phyloP scores from a whole-genome alignment of 805 yeast genomes.

The Suhomyces vadensis region DNA sequence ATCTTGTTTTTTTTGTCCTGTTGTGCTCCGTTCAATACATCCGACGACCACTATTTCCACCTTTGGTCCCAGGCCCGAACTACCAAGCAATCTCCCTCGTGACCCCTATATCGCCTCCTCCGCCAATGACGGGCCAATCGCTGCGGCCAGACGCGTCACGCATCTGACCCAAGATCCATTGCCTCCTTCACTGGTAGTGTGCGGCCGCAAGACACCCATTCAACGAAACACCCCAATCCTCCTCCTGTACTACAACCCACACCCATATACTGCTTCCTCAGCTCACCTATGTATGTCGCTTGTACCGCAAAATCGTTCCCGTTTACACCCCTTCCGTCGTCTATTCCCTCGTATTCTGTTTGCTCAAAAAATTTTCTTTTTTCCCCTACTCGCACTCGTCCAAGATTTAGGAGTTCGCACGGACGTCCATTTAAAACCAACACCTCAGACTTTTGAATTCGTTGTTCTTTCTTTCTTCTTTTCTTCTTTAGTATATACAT shows the following conservation, averaged over 20 bases:
- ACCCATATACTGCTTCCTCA: not conserved
- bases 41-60: not conserved
- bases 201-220: no score
- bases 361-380: slow-evolving; percentile 10
- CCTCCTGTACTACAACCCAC: not conserved
- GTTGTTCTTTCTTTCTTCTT: slow-evolving; percentile 20
- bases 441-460: slow-evolving; percentile 6
- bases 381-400: slow-evolving; percentile 8
- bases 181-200: not conserved
- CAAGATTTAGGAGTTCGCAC: slow-evolving; percentile 7
- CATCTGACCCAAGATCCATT: not conserved
- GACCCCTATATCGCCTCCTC: not conserved
- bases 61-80: not conserved
- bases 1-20: no score
- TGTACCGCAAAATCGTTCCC: no score
- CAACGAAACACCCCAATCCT: not conserved
- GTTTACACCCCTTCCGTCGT: not conserved
- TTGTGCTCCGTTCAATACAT: no score
- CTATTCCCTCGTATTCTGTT: slow-evolving; percentile 3
- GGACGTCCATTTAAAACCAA: slow-evolving; percentile 10
- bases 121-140: not conserved
- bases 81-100: not conserved
- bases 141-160: slow-evolving; percentile 1
- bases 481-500: slow-evolving; percentile 20
- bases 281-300: no score